Percentiles rank a stretch among this genome's conserved stretches.
These are phyloP conservation scores for Amanita thiersii DNA, from an alignment of 768 basidiomycete genomes.

Conservation along the genomic window DNA sequence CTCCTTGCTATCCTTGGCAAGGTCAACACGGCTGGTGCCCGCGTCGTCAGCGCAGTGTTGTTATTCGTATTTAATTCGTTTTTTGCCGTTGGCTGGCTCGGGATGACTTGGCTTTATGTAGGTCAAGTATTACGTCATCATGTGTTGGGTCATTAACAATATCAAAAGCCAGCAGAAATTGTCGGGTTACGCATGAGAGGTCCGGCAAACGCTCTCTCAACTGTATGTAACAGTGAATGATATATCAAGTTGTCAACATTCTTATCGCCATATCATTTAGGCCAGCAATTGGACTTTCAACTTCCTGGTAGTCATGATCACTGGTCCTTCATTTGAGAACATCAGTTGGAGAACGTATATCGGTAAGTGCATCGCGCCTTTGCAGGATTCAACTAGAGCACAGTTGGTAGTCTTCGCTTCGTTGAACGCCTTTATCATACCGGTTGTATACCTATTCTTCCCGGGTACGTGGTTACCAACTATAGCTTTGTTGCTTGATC, in stretches of 20 bases:
- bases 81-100: slow-evolving; percentile 65
- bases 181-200: slow-evolving; percentile 54
- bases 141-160: background rate
- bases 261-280: slow-evolving; percentile 10
- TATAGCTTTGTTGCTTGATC: background rate
- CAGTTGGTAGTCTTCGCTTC: slow-evolving; percentile 37
- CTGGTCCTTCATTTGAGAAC: slow-evolving; percentile 48
- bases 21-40: slow-evolving; percentile 36
- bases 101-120: slow-evolving; percentile 67
- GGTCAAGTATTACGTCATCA: slow-evolving; percentile 14
- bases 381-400: background rate
- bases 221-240: slow-evolving; percentile 20
- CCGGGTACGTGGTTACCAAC: slow-evolving; percentile 19
- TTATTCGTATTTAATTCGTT: slow-evolving; percentile 68
- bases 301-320: slow-evolving; percentile 54
- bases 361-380: slow-evolving; percentile 16
- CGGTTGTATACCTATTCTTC: slow-evolving; percentile 52
- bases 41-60: slow-evolving; percentile 43
- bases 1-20: slow-evolving; percentile 52
- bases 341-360: slow-evolving; percentile 58
- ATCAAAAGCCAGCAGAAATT: slow-evolving; percentile 51
- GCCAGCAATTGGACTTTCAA: slow-evolving; percentile 51
- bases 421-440: slow-evolving; percentile 49
- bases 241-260: background rate
- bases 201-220: slow-evolving; percentile 57